Conservation (phyloP, 495 filamentous ascomycete species). For the Aspergillus incahuasiensis region DNA sequence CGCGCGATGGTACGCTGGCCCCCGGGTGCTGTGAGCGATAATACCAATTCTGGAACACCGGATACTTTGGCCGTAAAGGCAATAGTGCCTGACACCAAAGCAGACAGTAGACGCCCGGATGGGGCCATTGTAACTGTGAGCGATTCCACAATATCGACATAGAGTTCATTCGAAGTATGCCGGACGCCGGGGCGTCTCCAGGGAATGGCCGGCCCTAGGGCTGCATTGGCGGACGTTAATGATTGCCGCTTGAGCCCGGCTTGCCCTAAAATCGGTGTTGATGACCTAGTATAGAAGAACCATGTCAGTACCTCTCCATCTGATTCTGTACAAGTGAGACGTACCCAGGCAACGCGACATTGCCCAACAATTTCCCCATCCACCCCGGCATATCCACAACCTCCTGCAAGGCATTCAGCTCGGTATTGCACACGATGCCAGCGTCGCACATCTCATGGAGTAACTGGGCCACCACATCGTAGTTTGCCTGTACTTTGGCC, state of each 20-base stretch:
- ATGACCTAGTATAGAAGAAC: slow-evolving; percentile 22
- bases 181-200: slow-evolving; percentile 91
- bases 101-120: slow-evolving; percentile 79
- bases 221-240: slow-evolving; percentile 34
- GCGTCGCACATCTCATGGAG: slow-evolving; percentile 96
- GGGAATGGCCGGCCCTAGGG: slow-evolving; percentile 58
- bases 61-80: slow-evolving; percentile 94
- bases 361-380: slow-evolving; percentile 86
- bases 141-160: slow-evolving; percentile 92
- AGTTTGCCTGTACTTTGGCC: slow-evolving; percentile 77
- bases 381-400: slow-evolving; percentile 84
- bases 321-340: slow-evolving; percentile 13
- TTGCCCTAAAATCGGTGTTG: slow-evolving; percentile 41
- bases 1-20: slow-evolving; percentile 67
- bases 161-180: slow-evolving; percentile 95
- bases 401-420: slow-evolving; percentile 89
- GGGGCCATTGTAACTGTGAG: slow-evolving; percentile 83
- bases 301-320: neutral
- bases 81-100: slow-evolving; percentile 86
- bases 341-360: slow-evolving; percentile 74
- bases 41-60: slow-evolving; percentile 81
- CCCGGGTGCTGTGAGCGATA: slow-evolving; percentile 73
- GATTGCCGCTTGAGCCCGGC: slow-evolving; percentile 41
- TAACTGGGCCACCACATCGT: slow-evolving; percentile 92
- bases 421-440: slow-evolving; percentile 82